Evolutionary conservation across 1,284 basidiomycete species (phyloP).

Genomic region (Microbotryum silenes-acaulis): DNA sequence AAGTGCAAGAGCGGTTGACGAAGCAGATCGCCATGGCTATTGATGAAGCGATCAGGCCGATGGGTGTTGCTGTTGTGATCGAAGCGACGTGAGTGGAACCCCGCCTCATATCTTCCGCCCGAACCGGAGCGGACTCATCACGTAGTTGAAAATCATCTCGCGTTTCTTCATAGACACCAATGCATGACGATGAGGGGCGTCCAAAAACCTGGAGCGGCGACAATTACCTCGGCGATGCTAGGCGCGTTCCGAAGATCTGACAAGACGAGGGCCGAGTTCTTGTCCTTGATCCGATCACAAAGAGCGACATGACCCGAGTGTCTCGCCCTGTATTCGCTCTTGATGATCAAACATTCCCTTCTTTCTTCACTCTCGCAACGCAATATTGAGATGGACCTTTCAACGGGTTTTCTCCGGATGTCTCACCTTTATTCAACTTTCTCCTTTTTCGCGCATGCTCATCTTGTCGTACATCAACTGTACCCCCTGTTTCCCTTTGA

Average conservation of each 20-base stretch:
- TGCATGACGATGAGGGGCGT: slow-evolving; percentile 99
- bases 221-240: slow-evolving; percentile 97
- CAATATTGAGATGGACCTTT: too few relatives aligned
- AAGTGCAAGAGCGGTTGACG: slow-evolving; percentile 95
- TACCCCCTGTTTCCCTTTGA: too few relatives aligned
- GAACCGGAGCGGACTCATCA: background rate
- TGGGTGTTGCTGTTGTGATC: slow-evolving; percentile 99
- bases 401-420: too few relatives aligned
- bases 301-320: background rate
- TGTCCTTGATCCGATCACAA: slow-evolving; percentile 42
- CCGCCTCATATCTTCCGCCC: background rate
- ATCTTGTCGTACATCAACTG: too few relatives aligned
- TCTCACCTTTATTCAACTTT: too few relatives aligned
- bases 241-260: slow-evolving; percentile 95
- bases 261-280: slow-evolving; percentile 86
- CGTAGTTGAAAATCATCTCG: too few relatives aligned
- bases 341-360: too few relatives aligned
- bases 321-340: background rate
- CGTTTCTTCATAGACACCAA: slow-evolving; percentile 61
- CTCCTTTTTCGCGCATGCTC: too few relatives aligned
- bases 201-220: slow-evolving; percentile 92
- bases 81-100: slow-evolving; percentile 72
- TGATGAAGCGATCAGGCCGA: slow-evolving; percentile 92
- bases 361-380: too few relatives aligned
- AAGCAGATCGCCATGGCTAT: slow-evolving; percentile 96